These are phyloP conservation scores for Zychaea mexicana DNA, from an alignment of 371 early-diverging fungal genomes.

Conservation along the genomic window DNA sequence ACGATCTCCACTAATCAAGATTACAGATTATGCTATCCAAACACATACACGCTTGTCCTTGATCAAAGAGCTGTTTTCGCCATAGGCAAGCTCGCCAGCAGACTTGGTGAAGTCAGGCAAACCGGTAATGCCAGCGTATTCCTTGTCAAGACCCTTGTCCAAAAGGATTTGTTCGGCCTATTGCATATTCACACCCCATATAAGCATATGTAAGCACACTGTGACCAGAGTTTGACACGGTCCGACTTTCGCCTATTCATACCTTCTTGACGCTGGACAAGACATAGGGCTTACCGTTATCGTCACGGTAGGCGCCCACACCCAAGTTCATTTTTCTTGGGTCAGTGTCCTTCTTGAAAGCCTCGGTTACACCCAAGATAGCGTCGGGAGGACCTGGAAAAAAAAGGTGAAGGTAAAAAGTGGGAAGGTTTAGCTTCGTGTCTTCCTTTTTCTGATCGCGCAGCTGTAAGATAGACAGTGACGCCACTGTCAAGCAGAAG, in stretches of 20 bases:
- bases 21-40: background rate
- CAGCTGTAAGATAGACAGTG: too few species aligned
- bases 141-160: constrained; percentile 82
- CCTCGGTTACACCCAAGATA: constrained; percentile 95
- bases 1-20: background rate
- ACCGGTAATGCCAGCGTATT: constrained; percentile 96
- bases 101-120: constrained; percentile 81
- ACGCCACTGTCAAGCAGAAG: too few species aligned
- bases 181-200: background rate
- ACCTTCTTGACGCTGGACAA: constrained; percentile 87
- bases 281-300: constrained; percentile 92
- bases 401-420: too few species aligned
- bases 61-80: constrained; percentile 73
- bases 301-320: constrained; percentile 98
- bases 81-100: constrained; percentile 89
- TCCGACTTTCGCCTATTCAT: too few species aligned
- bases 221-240: too few species aligned
- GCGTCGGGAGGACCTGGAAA: constrained; percentile 90
- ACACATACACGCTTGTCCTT: constrained; percentile 69
- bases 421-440: background rate
- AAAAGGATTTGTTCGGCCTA: constrained; percentile 84
- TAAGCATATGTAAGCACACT: too few species aligned
- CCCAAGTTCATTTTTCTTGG: constrained; percentile 97
- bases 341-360: constrained; percentile 91
- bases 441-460: background rate